Base-by-base conservation (phyloP, 2,329 filamentous ascomycete genomes). In the Diaporthe humulicola region DNA sequence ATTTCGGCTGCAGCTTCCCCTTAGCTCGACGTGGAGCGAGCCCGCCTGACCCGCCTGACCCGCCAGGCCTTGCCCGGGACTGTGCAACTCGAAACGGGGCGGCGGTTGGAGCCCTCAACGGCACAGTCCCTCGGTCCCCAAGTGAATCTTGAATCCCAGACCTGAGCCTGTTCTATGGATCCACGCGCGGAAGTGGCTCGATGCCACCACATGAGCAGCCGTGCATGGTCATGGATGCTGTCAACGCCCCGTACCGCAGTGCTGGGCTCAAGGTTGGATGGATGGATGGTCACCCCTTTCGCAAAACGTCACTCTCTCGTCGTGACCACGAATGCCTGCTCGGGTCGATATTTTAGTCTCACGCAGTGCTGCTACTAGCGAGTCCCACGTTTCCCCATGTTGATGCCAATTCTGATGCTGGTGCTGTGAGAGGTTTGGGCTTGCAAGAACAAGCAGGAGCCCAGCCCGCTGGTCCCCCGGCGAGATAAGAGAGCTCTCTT, bases 361-460 rank as follows among this genome's bases (percentile, higher is more conserved):
- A 52, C 22, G 64, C 64, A 69, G 48, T 52, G 64, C 64, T 69
- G 64, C 64, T 69, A 69, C 64, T 69, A 69, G 64, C 64, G 64
- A 69, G 64, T 69, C 64, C 64, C 64, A 64, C 48, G 64, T 54
- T 69, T 69, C 33, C 48, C 64, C 48, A 40, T 40, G 64, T 40
- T 28, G 64, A 28, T 69, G 64, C 48, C 48, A 38, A 54, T 54
- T 69, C 64, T 69, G 48, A 69, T 54, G 64, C 48, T 6, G 48
- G 48, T 38, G n/a, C 64, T 54, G 64, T 45, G 48, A 67, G 61
- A 67, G 61, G 64, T 69, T 40, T 28, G 45, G 64, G 48, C 30
- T 50, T 50, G 45, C 45, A 50, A 66, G 60, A 42, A 38, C 58
- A 30, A 42, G 38, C 38, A 48, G 30, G 61, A 50, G 30, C 30